Evolutionary conservation across 768 basidiomycete species (phyloP).

Genomic region (Podaxis mareebaensis): DNA sequence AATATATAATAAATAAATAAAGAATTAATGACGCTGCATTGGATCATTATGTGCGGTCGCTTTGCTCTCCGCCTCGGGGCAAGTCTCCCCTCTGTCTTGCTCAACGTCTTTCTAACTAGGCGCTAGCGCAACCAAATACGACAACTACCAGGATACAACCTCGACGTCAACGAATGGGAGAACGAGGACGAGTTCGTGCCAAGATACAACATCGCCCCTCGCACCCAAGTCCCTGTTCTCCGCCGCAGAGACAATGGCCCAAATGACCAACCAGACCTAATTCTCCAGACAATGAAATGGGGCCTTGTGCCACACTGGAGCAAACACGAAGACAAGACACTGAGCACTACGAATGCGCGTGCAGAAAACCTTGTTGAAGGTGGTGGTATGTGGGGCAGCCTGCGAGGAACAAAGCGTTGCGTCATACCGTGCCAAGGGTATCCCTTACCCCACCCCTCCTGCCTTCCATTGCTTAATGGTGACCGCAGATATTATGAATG

Average conservation of each 20-base stretch:
- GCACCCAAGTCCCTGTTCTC: conserved; percentile 75
- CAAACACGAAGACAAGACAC: conserved; percentile 66
- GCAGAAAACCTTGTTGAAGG: conserved; percentile 77
- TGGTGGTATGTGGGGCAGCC: conserved; percentile 81
- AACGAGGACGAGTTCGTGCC: conserved; percentile 58
- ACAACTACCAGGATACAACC: conserved; percentile 40
- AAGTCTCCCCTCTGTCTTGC: not conserved
- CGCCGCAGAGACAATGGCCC: conserved; percentile 39
- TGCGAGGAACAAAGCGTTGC: conserved; percentile 83
- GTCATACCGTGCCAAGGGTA: conserved; percentile 67
- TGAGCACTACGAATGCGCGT: conserved; percentile 91
- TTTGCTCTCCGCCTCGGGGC: conserved; percentile 53
- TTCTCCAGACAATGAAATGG: conserved; percentile 89
- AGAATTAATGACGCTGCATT: not conserved
- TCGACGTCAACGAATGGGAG: conserved; percentile 59
- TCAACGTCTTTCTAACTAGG: conserved; percentile 10
- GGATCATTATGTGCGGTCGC: conserved; percentile 60
- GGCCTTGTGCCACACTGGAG: conserved; percentile 86
- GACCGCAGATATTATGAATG: conserved; percentile 88
- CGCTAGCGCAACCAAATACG: conserved; percentile 43
- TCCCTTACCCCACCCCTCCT: conserved; percentile 9
- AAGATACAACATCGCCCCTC: conserved; percentile 85
- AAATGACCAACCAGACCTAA: conserved; percentile 28
- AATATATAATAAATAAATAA: not conserved
- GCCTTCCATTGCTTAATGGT: conserved; percentile 1